Base-by-base conservation (phyloP, 2,329 filamentous ascomycete genomes). In the Diatrype stigma region DNA sequence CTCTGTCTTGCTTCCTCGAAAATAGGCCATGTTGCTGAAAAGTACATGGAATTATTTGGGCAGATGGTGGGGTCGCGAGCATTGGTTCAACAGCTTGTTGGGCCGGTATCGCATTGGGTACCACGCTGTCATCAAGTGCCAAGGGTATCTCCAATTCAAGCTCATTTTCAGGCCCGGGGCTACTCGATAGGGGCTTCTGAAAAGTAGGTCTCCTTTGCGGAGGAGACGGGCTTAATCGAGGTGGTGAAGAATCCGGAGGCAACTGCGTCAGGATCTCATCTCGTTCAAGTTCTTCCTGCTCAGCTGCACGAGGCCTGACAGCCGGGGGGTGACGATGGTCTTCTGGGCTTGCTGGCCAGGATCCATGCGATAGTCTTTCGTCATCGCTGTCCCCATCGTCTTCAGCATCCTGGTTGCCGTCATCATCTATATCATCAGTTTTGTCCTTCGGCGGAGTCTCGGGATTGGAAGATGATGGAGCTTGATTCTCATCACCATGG, bases 31-130 rank as follows among this genome's bases (percentile, higher is more conserved):
- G 50, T 14, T 55, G 51, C 17, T 63, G 56, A 23, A 64, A 58
- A 19, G 65, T 67, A 52, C 61, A 67, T 23, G 65, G 63, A 6
- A 64, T 55, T 17, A 62, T 46, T 45, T 69, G 67, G 7, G 66
- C 66, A 16, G 67, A 69, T 14, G 66, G 65, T 17, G 67, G 66
- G 8, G 67, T 69, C 34, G 60, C 51, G 35, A 54, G 53, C 22
- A 60, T 55, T 32, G 54, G 57, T 21, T 55, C 37, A 46, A 52
- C 51, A 48, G 55, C 45, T 45, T 53, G 57, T 19, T 56, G 42
- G 42, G 54, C 51, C 46, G 53, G 44, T 45, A 59, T 63, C 32
- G 64, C 63, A 48, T 62, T 48, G 22, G 62, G 48, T 12, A 57
- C 38, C n/a, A 50, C 30, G 38, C 37, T 51, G 17, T 59, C 51